Evolutionary conservation across 441 rosid genomes (phyloP), one percentile per base, ranked within the genome.

Genomic region (Euphorbia corollata): DNA sequence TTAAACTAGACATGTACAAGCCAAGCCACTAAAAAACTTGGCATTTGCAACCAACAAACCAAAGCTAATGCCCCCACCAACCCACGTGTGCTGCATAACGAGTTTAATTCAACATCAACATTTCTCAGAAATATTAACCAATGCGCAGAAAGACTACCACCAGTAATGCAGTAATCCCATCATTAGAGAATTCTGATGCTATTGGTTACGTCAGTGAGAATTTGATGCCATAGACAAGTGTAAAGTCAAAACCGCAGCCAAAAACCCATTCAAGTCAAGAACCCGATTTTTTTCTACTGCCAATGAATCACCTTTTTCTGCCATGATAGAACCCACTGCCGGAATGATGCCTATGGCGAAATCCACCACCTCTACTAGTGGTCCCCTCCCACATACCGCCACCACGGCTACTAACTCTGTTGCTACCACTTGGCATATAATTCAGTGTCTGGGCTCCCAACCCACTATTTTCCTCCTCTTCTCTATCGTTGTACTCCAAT

Each of bases 401-500:
- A 11, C 86, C 60, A 11, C 91, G 87, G 77, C 78, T 41, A 8
- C 73, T 43, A 63, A 77, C 79, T 79, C 87, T 86, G 73, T 85
- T 68, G 72, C 84, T 85, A 32, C 89, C 82, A 72, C 87, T 85
- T 22, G 86, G 93, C 64, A 69, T 79, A 96, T 97, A 92, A 70
- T 88, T 87, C 71, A 79, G 68, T 27, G 79, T 75, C 74, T 92
- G 98, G 53, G 83, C 73, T 34, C 98, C 97, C 58, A 87, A 65
- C 47, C 93, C 98, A 34, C 87, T 85, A 61, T 74, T 89, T 77
- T 95, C 99, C 80, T 90, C 98, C 79, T 95, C 99, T 69, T 87
- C 97, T 67, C 98, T 82, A 64, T 95, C 99, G 69, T 92, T 92
- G 76, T 90, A 95, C 82, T 95, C 99, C 60, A 95, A 79, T 23